A percentile compares a stretch with the other conserved stretches of the same genome.
phyloP scores from a whole-genome alignment of 345 rosid species.

The Ceriops zippeliana region DNA sequence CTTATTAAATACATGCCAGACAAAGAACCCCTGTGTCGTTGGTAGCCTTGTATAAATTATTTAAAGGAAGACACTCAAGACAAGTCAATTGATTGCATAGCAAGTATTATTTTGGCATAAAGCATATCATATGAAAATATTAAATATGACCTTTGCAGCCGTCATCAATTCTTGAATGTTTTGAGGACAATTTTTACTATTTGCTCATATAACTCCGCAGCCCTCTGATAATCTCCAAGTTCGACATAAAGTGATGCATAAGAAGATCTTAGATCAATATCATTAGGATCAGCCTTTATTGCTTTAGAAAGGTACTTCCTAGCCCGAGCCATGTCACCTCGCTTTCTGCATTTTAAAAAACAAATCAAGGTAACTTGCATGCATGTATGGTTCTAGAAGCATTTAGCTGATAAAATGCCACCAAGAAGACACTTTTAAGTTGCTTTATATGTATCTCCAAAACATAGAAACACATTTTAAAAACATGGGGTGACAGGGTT shows the following conservation, averaged over 20 bases:
- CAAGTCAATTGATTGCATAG: neutral
- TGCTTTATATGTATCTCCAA: no score
- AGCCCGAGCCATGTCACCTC: constrained; percentile 50
- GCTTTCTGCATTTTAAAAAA: constrained; percentile 48
- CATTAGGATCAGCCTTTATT: constrained; percentile 71
- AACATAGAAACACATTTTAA: no score
- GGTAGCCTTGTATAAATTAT: no score
- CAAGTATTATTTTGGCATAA: neutral
- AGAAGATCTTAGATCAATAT: constrained; percentile 51
- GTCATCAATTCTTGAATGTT: constrained; percentile 52
- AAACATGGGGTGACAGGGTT: no score
- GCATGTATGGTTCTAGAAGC: neutral
- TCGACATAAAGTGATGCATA: constrained; percentile 61
- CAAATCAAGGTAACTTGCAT: neutral
- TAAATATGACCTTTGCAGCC: constrained; percentile 54
- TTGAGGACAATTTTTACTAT: constrained; percentile 55
- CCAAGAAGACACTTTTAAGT: no score
- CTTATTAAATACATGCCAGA: no score
- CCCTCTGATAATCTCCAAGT: constrained; percentile 61
- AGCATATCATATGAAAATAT: constrained; percentile 8
- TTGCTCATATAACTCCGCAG: constrained; percentile 78
- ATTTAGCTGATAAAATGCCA: neutral
- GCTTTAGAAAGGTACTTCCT: constrained; percentile 74
- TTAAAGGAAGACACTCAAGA: neutral
- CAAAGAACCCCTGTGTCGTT: no score